Conservation (phyloP, 2,329 filamentous ascomycete species). For the Alternaria metachromatica region DNA sequence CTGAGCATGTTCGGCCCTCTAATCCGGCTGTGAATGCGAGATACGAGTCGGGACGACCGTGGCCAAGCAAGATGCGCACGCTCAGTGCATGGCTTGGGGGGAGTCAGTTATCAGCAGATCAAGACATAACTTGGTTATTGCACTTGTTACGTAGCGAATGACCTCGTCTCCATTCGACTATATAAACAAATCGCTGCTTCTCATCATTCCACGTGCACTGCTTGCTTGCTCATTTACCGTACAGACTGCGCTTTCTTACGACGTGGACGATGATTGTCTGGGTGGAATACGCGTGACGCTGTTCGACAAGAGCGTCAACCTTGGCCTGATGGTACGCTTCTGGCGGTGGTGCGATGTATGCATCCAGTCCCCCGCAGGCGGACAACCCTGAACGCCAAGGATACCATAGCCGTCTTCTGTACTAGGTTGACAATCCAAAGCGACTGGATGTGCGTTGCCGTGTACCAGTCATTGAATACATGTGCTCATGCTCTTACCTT, state of each 20-base stretch:
- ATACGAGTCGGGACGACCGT: not conserved
- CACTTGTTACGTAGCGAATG: not conserved
- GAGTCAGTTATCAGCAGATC: not conserved
- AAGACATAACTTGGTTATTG: not conserved
- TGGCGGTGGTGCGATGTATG: not conserved
- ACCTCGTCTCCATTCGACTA: accelerated
- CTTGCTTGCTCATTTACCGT: not conserved
- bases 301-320: not conserved
- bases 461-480: not conserved
- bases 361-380: not conserved
- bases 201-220: not conserved
- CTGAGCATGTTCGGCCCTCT: not conserved
- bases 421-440: not conserved
- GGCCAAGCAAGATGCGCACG: not conserved
- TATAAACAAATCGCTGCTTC: not conserved
- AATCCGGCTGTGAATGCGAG: not conserved
- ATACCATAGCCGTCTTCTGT: not conserved
- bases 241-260: not conserved
- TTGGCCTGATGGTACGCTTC: too few species aligned
- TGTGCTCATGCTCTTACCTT: not conserved
- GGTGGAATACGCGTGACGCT: not conserved
- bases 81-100: not conserved
- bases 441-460: not conserved
- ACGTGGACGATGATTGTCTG: not conserved
- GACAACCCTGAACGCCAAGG: not conserved